Evolutionary conservation across 2,329 filamentous ascomycete genomes (phyloP).

Genomic region (Curvularia lunata): DNA sequence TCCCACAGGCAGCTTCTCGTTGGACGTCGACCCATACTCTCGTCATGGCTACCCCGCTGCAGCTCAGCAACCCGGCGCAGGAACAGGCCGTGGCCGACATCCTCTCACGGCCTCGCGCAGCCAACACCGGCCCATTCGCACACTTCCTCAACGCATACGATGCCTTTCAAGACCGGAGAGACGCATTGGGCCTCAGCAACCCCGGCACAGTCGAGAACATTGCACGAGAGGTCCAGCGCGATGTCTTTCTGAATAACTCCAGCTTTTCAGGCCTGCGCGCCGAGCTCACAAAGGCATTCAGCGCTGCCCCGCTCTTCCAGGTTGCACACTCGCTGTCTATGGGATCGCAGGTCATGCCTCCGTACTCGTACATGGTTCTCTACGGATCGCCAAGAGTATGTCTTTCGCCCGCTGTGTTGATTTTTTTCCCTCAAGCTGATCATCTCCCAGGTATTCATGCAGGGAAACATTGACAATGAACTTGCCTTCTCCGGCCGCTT

Average conservation of each 20-base stretch:
- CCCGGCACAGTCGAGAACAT: slow-evolving; percentile 91
- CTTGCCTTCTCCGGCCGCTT: slow-evolving; percentile 84
- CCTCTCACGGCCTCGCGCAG: slow-evolving; percentile 60
- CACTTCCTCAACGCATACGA: slow-evolving; percentile 78
- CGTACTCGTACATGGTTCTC: slow-evolving; percentile 92
- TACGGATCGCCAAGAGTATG: slow-evolving; percentile 91
- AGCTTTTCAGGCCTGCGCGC: slow-evolving; percentile 96
- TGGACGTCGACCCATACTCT: slow-evolving; percentile 14
- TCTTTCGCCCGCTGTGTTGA: slow-evolving; percentile 26
- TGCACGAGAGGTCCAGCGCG: slow-evolving; percentile 89
- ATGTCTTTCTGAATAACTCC: slow-evolving; percentile 94
- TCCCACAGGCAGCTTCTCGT: slow-evolving; percentile 13
- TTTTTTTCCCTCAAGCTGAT: slow-evolving; percentile 27
- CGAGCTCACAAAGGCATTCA: slow-evolving; percentile 96
- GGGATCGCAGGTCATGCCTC: slow-evolving; percentile 86
- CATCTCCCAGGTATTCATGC: slow-evolving; percentile 78
- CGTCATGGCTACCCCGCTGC: slow-evolving; percentile 40
- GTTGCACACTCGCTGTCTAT: slow-evolving; percentile 96
- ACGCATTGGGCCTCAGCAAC: slow-evolving; percentile 85
- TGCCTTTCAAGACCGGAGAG: slow-evolving; percentile 83
- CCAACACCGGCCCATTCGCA: slow-evolving; percentile 73
- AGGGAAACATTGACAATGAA: slow-evolving; percentile 94
- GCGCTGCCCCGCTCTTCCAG: slow-evolving; percentile 92
- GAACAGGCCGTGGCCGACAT: slow-evolving; percentile 60
- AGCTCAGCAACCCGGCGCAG: slow-evolving; percentile 40